A percentile compares a stretch with the other conserved stretches of the same genome.
Conservation (phyloP, 495 filamentous ascomycete species). For the Cairneyella variabilis region DNA sequence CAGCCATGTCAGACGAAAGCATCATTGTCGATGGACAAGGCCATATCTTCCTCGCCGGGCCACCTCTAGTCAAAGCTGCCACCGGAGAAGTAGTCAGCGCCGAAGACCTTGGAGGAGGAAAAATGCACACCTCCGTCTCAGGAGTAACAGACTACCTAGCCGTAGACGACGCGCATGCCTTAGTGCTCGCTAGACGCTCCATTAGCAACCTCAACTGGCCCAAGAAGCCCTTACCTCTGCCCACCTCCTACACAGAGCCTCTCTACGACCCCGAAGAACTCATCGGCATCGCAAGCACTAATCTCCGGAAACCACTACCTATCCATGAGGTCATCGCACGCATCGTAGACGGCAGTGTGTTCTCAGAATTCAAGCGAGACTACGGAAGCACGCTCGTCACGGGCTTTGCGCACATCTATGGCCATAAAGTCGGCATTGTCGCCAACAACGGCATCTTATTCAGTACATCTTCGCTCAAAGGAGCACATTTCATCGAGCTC, state of each 20-base stretch:
- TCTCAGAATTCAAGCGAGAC: constrained; percentile 91
- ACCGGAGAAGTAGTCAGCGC: constrained; percentile 92
- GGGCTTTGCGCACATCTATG: constrained; percentile 87
- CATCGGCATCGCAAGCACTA: constrained; percentile 82
- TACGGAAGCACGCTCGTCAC: constrained; percentile 91
- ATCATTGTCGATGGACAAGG: constrained; percentile 96
- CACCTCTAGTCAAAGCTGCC: constrained; percentile 92
- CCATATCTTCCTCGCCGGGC: constrained; percentile 94
- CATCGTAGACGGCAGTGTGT: constrained; percentile 86
- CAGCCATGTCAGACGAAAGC: constrained; percentile 94
- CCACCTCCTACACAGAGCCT: constrained; percentile 54
- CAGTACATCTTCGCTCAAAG: constrained; percentile 84
- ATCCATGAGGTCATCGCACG: constrained; percentile 90
- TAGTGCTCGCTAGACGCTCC: constrained; percentile 80
- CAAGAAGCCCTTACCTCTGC: constrained; percentile 22
- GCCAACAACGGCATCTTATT: constrained; percentile 99
- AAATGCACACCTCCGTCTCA: constrained; percentile 81
- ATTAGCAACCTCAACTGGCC: constrained; percentile 89
- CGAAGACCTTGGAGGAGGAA: constrained; percentile 92
- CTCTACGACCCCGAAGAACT: constrained; percentile 80
- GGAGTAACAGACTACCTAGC: constrained; percentile 98
- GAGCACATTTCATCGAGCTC: constrained; percentile 97
- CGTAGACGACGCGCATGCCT: constrained; percentile 88
- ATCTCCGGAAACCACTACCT: constrained; percentile 77
- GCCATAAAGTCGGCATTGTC: constrained; percentile 86